Evolutionary conservation across 2,329 filamentous ascomycete species (phyloP), one percentile per base, ranked within the genome.

Genomic region (Aspergillus luchuensis): DNA sequence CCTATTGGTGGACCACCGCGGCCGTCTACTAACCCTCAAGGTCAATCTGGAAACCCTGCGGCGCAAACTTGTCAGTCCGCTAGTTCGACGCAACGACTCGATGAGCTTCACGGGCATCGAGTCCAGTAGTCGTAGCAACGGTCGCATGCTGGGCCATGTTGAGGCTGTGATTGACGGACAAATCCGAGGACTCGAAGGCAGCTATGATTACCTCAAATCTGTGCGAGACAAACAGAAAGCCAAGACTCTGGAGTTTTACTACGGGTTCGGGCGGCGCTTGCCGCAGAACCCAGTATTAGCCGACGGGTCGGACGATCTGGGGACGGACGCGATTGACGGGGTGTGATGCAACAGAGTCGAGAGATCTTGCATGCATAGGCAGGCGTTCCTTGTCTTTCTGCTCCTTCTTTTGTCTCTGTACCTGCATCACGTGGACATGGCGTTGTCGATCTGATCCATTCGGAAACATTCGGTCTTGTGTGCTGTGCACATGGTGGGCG

Each of bases 11-110:
- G 90, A 92, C 69, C 93, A 97, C 76, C 95, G 96, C 69, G 87
- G 90, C 62, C 89, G 91, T 63, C 85, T 98, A 41, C 82, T 95
- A 57, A 90, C 89, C 2, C 84, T 98, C 43, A 95, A 96, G 74
- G 89, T 91, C 10, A 94, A 91, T 67, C 85, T 98, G 15, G 93
- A 97, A 79, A 89, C 84, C n/a, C 81, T 97, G 50, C 83, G 94
- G 38, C 84, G 89, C 64, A 95, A 93, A 74, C 83, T 97, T 17
- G 90, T 97, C 43, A 91, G 87, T 56, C 94, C 94, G 15, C 83
- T 97, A 3, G 90, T 97, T 19, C 82, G 91, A 48, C 87, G 88
- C 39, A 85, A 85, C 66, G 85, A 87, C 66, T 82, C 80, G 0
- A 73, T 78, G 15, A 74, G 72, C 28, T 74, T 78, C 47, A 70